These are phyloP conservation scores for Darksidea phi DNA, from an alignment of 495 filamentous ascomycete species.

Conservation along the genomic window DNA sequence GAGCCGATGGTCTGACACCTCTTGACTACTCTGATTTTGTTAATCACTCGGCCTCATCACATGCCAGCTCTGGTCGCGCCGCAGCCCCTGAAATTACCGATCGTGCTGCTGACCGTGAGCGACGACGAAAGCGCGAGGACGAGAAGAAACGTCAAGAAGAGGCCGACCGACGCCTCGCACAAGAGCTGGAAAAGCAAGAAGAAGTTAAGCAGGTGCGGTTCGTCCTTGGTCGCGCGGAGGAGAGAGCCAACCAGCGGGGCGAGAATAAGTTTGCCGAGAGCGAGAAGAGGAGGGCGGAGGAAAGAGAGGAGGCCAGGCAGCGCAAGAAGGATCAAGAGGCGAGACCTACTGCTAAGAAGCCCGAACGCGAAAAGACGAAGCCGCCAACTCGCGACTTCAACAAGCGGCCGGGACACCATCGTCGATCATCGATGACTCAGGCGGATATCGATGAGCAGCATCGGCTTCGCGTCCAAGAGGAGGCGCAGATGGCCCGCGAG, in stretches of 20 bases:
- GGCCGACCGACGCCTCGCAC: slow-evolving; percentile 3
- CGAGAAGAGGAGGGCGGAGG: slow-evolving; percentile 30
- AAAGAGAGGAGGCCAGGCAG: slow-evolving; percentile 16
- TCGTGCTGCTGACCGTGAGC: slow-evolving; percentile 19
- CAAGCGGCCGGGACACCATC: slow-evolving; percentile 13
- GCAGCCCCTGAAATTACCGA: slow-evolving; percentile 25
- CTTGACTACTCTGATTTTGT: slow-evolving; percentile 22
- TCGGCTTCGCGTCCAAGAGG: background rate
- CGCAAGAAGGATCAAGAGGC: slow-evolving; percentile 3
- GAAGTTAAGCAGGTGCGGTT: slow-evolving; percentile 21
- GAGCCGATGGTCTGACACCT: slow-evolving; percentile 12
- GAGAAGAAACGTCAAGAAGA: slow-evolving; percentile 28
- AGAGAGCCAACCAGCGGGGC: slow-evolving; percentile 7
- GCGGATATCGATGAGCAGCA: slow-evolving; percentile 3
- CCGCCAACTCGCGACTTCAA: slow-evolving; percentile 12
- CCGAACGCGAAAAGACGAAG: slow-evolving; percentile 2
- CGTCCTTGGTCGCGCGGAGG: slow-evolving; percentile 21
- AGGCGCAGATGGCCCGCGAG: slow-evolving; percentile 25
- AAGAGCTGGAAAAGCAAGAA: slow-evolving; percentile 10
- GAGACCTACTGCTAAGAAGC: background rate
- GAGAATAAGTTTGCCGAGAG: slow-evolving; percentile 24
- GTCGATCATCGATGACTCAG: slow-evolving; percentile 12
- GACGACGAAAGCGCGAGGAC: slow-evolving; percentile 6
- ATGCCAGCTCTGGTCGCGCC: slow-evolving; percentile 15
- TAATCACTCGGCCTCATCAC: slow-evolving; percentile 7